Base-by-base conservation (phyloP, 106 monocot species). In the Dactylorhiza incarnata region DNA sequence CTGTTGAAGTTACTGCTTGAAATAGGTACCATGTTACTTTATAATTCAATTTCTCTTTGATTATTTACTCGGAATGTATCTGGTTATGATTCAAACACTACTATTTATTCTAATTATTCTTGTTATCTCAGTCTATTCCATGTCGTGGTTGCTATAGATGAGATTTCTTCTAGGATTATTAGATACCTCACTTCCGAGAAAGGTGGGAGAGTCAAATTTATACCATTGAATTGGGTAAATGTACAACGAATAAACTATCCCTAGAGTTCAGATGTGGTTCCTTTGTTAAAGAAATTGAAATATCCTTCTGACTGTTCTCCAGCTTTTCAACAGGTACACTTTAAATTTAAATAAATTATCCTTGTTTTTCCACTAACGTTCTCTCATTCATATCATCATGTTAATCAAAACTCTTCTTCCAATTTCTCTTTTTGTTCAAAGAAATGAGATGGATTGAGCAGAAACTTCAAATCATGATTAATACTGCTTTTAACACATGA, bases 1-100 rank as follows among this genome's bases (percentile, higher is more conserved):
- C 97, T 61, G 94, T 97, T 89, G 97, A 97, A 86, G 94, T 97
- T 79, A 97, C 97, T 80, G 97, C 97, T 86, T 93, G 93, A 82
- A 97, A 94, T 75, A 97, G 93, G 97, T 97, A 24, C 61, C 29
- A 44, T 69, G 5, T 52, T 13, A n/a, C 24, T 74, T 54, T 20
- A 2, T 15, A 29, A 54, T 7, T 73, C 26, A 11, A 51, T 73
- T 71, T 71, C 9, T 51, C 22, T 65, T 65, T 65, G 65, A 13
- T 24, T 4, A 63, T 29, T 65, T 65, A 7, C 65, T 65, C 13
- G 65, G 29, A 65, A 29, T 11, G 19, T 65, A 65, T 29, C 14
- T 65, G 1, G 22, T 62, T 13, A 68, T 26, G 29, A 7, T 68
- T 43, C 14, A 15, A 68, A 13, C 13, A n/a, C n/a, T n/a, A 12